Evolutionary conservation across 176 grass and related monocot genomes (phyloP).

Genomic region (Canna indica): DNA sequence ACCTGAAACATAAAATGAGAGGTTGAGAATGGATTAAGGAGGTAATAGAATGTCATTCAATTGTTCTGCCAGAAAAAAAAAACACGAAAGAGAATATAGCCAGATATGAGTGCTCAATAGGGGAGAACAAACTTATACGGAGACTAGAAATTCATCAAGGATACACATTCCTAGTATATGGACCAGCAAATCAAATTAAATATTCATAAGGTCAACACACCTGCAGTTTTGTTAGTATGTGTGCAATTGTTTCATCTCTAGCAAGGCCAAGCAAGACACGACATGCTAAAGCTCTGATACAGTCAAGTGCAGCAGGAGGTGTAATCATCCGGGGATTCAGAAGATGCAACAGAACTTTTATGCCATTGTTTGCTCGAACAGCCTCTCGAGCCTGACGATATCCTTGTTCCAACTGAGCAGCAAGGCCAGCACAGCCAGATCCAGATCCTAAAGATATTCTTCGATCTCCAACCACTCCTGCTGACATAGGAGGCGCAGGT

Average conservation of each 20-base stretch:
- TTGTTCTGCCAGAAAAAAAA: background rate
- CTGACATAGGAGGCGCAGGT: conserved; percentile 41
- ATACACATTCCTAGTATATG: background rate
- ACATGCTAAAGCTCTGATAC: conserved; percentile 87
- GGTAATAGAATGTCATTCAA: background rate
- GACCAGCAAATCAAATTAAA: background rate
- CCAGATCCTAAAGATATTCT: conserved; percentile 88
- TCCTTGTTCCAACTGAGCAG: conserved; percentile 93
- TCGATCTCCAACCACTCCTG: conserved; percentile 65
- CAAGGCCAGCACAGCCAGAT: conserved; percentile 81
- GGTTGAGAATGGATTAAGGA: background rate
- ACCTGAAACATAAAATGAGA: conserved; percentile 39
- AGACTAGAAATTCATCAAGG: background rate
- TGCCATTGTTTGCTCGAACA: conserved; percentile 91
- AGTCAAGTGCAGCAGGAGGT: conserved; percentile 69
- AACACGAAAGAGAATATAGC: background rate
- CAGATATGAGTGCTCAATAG: too few relatives aligned
- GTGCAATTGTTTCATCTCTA: conserved; percentile 90
- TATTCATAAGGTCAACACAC: conserved; percentile 16
- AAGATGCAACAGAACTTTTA: conserved; percentile 95
- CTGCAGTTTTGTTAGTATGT: conserved; percentile 96
- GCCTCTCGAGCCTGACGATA: conserved; percentile 93
- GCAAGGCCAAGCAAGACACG: conserved; percentile 89
- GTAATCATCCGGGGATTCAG: conserved; percentile 82
- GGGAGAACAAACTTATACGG: background rate